Base-by-base conservation (phyloP, 176 grass and related monocot genomes). In the Ensete glaucum region DNA sequence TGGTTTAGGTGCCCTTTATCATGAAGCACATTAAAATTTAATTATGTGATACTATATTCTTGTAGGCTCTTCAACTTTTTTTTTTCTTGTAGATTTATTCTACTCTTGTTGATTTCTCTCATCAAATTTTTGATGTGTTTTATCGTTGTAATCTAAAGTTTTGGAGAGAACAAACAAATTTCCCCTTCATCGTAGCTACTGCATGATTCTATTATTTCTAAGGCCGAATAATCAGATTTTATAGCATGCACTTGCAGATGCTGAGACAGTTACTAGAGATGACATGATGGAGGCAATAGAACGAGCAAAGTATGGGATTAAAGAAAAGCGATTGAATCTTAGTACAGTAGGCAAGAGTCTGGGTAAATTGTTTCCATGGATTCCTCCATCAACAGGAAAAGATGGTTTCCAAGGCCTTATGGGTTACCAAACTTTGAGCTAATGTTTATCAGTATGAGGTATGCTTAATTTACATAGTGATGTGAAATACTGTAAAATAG, bases 221-320 rank as follows among this genome's bases (percentile, higher is more conserved):
- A 70, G 43, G 67, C 21, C 8, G 8, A 71, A 74, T 74, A 5
- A 9, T 56, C 12, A 55, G 3, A 27, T 26, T 27, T 55, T 55
- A 55, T 20, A 22, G 7, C 53, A 14, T 77, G 57, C 9, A 16
- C 80, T 27, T 87, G 1, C 82, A 91, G 95, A 86, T 79, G 78
- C 86, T 13, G 80, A 82, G 77, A 73, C 72, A 68, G 90, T 98
- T 12, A 83, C 76, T 65, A 80, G 90, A n/a, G 95, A 93, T 72
- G 95, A 94, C 82, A 81, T 98, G 75, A 91, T 94, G 88, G 88
- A 94, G 75, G 88, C 95, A 66, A 85, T 98, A n/a, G 95, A 94
- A 80, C 89, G 95, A 85, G 95, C 93, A 74, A 98, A 89, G 82
- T 98, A 84, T 11, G 90, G 90, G 16, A 84, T 98, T 84, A 91